phyloP scores from a whole-genome alignment of 208 protist species.

The Phytomonas francai region DNA sequence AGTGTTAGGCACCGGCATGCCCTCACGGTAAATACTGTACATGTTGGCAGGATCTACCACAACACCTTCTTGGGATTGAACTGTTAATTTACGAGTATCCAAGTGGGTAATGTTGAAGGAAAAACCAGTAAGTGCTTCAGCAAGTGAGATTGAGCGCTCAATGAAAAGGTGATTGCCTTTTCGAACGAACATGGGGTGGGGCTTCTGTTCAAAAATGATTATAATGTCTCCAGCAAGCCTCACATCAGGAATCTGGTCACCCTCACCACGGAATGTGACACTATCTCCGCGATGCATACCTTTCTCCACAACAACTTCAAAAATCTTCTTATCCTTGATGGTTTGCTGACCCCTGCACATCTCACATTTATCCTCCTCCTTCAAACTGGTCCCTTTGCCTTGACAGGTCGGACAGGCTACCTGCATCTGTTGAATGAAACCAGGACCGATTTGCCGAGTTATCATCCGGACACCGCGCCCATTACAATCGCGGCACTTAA shows the following conservation, averaged over 20 bases:
- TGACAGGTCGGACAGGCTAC: constrained; percentile 89
- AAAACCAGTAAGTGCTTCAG: constrained; percentile 94
- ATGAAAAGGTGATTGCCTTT: constrained; percentile 95
- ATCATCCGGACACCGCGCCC: constrained; percentile 91
- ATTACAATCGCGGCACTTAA: constrained; percentile 89
- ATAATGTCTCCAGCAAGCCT: constrained; percentile 95
- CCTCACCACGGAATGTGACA: constrained; percentile 94
- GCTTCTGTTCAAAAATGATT: constrained; percentile 95
- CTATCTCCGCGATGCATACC: constrained; percentile 96
- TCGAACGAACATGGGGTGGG: constrained; percentile 90
- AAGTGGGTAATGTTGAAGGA: constrained; percentile 86
- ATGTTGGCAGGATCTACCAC: constrained; percentile 85
- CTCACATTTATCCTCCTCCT: constrained; percentile 92
- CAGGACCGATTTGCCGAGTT: constrained; percentile 92
- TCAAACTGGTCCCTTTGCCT: constrained; percentile 89
- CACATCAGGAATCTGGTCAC: constrained; percentile 93
- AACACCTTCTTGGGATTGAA: constrained; percentile 41
- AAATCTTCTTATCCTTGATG: constrained; percentile 93
- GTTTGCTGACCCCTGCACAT: constrained; percentile 94
- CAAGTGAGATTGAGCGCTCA: constrained; percentile 84
- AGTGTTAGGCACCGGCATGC: constrained; percentile 89
- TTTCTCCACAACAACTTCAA: constrained; percentile 96
- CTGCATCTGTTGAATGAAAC: constrained; percentile 96
- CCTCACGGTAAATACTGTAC: constrained; percentile 85
- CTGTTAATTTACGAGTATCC: constrained; percentile 80